Evolutionary conservation across 768 basidiomycete genomes (phyloP).

Genomic region (Sistotremastrum niveocremeum): DNA sequence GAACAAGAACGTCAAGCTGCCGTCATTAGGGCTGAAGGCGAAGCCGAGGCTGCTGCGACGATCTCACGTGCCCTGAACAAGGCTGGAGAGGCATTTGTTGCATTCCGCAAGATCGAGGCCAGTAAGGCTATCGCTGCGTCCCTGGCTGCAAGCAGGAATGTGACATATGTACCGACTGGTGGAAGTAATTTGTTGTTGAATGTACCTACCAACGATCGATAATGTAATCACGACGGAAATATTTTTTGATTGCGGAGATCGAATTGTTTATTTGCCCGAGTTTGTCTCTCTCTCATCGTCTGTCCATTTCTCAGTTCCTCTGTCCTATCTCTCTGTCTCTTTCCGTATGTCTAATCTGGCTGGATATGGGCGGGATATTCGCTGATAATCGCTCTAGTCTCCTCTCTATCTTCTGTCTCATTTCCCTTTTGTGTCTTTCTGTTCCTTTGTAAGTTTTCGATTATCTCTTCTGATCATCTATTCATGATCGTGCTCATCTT

Average conservation of each 20-base stretch:
- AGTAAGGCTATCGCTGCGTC: conserved; percentile 93
- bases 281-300: conserved; percentile 27
- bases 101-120: conserved; percentile 93
- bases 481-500: conserved; percentile 18
- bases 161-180: conserved; percentile 78
- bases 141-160: conserved; percentile 64
- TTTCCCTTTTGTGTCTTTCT: conserved; percentile 5
- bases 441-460: neutral
- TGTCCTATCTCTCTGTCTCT: conserved; percentile 26
- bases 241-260: neutral
- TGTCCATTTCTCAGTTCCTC: conserved; percentile 34
- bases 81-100: conserved; percentile 93
- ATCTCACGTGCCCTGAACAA: conserved; percentile 84
- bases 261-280: conserved; percentile 13
- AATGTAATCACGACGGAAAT: conserved; percentile 13
- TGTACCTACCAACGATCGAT: conserved; percentile 44
- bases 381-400: conserved; percentile 31
- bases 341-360: conserved; percentile 25
- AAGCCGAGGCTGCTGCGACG: conserved; percentile 92
- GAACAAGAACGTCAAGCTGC: conserved; percentile 99
- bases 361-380: conserved; percentile 6
- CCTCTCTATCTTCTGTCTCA: conserved; percentile 40
- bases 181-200: conserved; percentile 74
- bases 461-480: neutral
- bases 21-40: conserved; percentile 95